Evolutionary conservation across 495 filamentous ascomycete genomes (phyloP).

Genomic region (Penicillium taxi): DNA sequence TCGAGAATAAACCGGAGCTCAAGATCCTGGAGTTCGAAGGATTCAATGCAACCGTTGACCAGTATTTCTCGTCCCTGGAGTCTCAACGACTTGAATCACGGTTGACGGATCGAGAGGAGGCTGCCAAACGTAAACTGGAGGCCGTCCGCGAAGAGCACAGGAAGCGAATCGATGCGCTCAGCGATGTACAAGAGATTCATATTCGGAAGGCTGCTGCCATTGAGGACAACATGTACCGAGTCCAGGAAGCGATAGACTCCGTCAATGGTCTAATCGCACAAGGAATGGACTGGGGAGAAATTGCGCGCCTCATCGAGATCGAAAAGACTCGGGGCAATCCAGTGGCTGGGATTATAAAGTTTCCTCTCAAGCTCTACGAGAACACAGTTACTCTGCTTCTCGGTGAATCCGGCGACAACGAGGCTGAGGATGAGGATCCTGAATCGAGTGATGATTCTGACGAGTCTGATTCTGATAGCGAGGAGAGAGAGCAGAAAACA

Average conservation of each 20-base stretch:
- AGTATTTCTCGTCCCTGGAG: constrained; percentile 94
- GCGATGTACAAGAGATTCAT: constrained; percentile 72
- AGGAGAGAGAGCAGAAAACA: constrained; percentile 29
- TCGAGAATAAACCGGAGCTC: constrained; percentile 54
- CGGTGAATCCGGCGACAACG: constrained; percentile 56
- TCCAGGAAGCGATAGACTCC: constrained; percentile 84
- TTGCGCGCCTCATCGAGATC: constrained; percentile 76
- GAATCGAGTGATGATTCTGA: constrained; percentile 57
- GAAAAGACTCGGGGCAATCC: constrained; percentile 75
- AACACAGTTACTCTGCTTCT: constrained; percentile 80
- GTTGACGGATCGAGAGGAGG: constrained; percentile 70
- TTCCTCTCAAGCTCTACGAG: constrained; percentile 81
- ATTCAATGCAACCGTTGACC: constrained; percentile 89
- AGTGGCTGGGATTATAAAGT: constrained; percentile 77
- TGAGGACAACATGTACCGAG: constrained; percentile 76
- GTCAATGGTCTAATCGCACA: constrained; percentile 83
- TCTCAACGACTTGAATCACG: constrained; percentile 83
- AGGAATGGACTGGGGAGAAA: constrained; percentile 95
- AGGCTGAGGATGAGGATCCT: constrained; percentile 45
- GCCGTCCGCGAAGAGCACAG: constrained; percentile 72
- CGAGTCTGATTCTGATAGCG: constrained; percentile 51
- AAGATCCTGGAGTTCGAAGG: constrained; percentile 67
- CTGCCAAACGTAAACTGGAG: constrained; percentile 75
- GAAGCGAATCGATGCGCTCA: constrained; percentile 72
- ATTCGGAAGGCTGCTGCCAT: constrained; percentile 84